A percentile compares a stretch with the other conserved stretches of the same genome.
Evolutionary conservation across 2,329 filamentous ascomycete species (phyloP).

Genomic region (Aspergillus chevalieri): DNA sequence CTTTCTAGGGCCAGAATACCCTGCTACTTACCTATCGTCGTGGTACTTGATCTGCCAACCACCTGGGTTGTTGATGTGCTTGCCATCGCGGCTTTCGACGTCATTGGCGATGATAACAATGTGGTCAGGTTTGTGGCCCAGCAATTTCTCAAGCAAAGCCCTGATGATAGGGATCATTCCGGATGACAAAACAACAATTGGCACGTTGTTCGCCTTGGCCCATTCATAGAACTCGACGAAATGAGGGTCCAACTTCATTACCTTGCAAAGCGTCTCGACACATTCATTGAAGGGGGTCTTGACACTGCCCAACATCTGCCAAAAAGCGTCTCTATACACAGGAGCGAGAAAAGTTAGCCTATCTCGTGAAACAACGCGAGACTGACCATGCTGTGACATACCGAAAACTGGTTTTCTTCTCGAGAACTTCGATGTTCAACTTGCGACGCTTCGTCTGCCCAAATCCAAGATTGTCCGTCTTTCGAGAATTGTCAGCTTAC

Average conservation of each 20-base stretch:
- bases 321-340: slow-evolving; percentile 63
- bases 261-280: slow-evolving; percentile 67
- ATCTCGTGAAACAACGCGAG: not conserved
- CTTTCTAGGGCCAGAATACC: no score
- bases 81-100: slow-evolving; percentile 59
- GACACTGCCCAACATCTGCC: slow-evolving; percentile 86
- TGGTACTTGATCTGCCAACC: slow-evolving; percentile 88
- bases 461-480: slow-evolving; percentile 90
- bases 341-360: slow-evolving; percentile 2
- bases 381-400: slow-evolving; percentile 21
- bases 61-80: slow-evolving; percentile 68
- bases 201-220: slow-evolving; percentile 74
- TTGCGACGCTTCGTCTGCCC: slow-evolving; percentile 64
- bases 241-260: slow-evolving; percentile 81
- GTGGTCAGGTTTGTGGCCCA: slow-evolving; percentile 66
- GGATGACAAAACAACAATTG: slow-evolving; percentile 83
- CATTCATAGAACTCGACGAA: slow-evolving; percentile 87
- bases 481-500: not conserved
- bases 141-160: slow-evolving; percentile 69
- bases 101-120: slow-evolving; percentile 90
- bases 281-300: slow-evolving; percentile 74
- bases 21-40: slow-evolving; percentile 65
- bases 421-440: slow-evolving; percentile 71
- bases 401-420: slow-evolving; percentile 66
- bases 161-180: slow-evolving; percentile 92